These are phyloP conservation scores for Hortiboletus rubellus DNA, from an alignment of 1,284 basidiomycete genomes.

Conservation along the genomic window DNA sequence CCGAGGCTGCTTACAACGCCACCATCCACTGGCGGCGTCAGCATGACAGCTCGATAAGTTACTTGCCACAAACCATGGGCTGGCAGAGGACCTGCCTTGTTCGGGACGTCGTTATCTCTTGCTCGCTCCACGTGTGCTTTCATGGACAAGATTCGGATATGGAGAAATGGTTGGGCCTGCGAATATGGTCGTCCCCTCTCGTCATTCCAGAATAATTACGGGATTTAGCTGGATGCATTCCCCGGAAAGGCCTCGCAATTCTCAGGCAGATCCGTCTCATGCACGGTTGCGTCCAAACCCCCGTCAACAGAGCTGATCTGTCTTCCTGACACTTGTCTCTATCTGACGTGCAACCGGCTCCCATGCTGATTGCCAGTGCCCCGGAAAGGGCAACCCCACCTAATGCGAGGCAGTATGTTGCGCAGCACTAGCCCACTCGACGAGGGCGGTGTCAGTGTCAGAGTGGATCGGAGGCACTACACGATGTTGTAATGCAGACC, in stretches of 20 bases:
- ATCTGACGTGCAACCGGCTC: slow-evolving; percentile 20
- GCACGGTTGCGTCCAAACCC: slow-evolving; percentile 8
- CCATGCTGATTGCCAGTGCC: slow-evolving; percentile 2
- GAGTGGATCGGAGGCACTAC: slow-evolving; percentile 9
- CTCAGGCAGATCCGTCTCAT: slow-evolving; percentile 35
- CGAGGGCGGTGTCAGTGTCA: slow-evolving; percentile 13
- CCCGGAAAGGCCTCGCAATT: slow-evolving; percentile 20
- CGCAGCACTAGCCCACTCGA: neutral
- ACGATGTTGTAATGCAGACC: slow-evolving; percentile 3
- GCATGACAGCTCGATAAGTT: neutral
- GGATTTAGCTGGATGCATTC: slow-evolving; percentile 8
- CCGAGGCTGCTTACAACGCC: slow-evolving; percentile 7
- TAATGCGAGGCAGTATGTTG: slow-evolving; percentile 3
- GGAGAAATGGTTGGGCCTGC: slow-evolving; percentile 11
- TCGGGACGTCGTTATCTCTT: slow-evolving; percentile 17
- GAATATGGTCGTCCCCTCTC: slow-evolving; percentile 18
- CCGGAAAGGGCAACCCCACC: slow-evolving; percentile 9
- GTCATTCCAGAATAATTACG: slow-evolving; percentile 23
- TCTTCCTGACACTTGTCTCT: slow-evolving; percentile 23
- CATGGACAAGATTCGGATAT: slow-evolving; percentile 7
- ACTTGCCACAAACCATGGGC: neutral
- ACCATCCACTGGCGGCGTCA: neutral
- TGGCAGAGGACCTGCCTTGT: slow-evolving; percentile 9
- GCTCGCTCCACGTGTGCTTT: slow-evolving; percentile 15
- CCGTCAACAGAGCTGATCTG: slow-evolving; percentile 22